A percentile compares a stretch with the other conserved stretches of the same genome.
Evolutionary conservation across 1,139 yeast species (phyloP).

Genomic region (Saccharomyces pastorianus): DNA sequence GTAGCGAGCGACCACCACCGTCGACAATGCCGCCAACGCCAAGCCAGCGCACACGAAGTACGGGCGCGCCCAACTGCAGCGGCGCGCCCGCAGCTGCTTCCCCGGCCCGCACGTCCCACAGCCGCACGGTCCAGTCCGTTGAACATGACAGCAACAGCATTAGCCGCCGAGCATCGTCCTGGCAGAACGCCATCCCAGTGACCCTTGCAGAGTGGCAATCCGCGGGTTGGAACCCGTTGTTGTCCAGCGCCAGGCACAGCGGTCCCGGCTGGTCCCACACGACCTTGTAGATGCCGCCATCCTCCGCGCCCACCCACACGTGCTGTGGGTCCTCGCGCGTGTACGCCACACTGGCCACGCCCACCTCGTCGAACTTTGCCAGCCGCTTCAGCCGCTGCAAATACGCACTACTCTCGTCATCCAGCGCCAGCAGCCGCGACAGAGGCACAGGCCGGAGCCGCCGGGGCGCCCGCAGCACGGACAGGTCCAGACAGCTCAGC

Average conservation of each 20-base stretch:
- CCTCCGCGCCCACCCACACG: constrained; percentile 23
- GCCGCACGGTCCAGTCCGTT: constrained; percentile 21
- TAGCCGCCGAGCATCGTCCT: constrained; percentile 4
- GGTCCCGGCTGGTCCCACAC: constrained; percentile 6
- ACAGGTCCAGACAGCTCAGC: not conserved
- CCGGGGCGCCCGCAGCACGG: not conserved
- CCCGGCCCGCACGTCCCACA: constrained; percentile 18
- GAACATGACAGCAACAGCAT: constrained; percentile 15
- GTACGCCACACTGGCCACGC: constrained; percentile 15
- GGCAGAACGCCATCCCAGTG: constrained; percentile 9
- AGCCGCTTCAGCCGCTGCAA: constrained; percentile 12
- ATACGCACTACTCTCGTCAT: constrained; percentile 2
- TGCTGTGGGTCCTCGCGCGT: constrained; percentile 17
- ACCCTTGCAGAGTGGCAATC: constrained; percentile 8
- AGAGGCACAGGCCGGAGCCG: not conserved
- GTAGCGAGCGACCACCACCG: not conserved
- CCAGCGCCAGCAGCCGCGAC: not conserved
- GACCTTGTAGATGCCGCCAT: constrained; percentile 25
- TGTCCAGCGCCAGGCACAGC: constrained; percentile 9
- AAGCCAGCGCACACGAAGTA: not conserved
- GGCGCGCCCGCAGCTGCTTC: not conserved
- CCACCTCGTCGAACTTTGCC: constrained; percentile 17
- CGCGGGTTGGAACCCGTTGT: constrained; percentile 22
- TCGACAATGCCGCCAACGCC: no score
- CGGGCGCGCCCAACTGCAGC: not conserved